Base-by-base conservation (phyloP, 257 asterid genomes). In the Prunella vulgaris region DNA sequence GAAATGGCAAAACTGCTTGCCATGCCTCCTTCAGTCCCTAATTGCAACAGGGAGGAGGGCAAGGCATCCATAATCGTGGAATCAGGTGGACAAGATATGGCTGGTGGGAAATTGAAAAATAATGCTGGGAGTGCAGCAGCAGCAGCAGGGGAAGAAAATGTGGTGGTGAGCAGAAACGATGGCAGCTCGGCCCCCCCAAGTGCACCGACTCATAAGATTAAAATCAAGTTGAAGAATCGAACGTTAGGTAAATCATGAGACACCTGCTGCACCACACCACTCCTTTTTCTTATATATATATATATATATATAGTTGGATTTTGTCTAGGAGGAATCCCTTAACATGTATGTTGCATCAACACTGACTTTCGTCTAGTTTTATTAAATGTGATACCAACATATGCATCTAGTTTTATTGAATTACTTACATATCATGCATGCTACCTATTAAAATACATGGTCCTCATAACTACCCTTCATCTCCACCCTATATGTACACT, bases 181-280 rank as follows among this genome's bases (percentile, higher is more conserved):
- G 66, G 82, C 20, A 71, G 60, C 58, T 79, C 28, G 33, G 81
- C 79, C 87, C 1, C 79, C 87, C 1, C 83, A 73, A 40, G 17
- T 40, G 74, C 80, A 66, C 71, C 73, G 30, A 81, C 94, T 12
- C 86, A 82, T 69, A 93, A 88, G 76, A 78, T 93, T 35, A 90
- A 86, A 74, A 93, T 93, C 74, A 88, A 83, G 84, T 82, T 93
- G 53, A 93, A 86, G 83, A 86, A 80, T 69, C 78, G 92, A 72
- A 81, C 86, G 76, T 80, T 85, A 56, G 86, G 84, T 60, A 87
- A 85, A 72, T 67, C 76, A 18, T 78, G 76, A 78, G 10, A 4
- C 28, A 35, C 59, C 10, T 3, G 38, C 48, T 40, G 5, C 48
- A 40, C 15, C 5, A 14, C 7, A 13, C 51, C 51, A 42, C 15